A percentile compares a stretch with the other conserved stretches of the same genome.
Evolutionary conservation across 306 rosid genomes (phyloP).

Genomic region (Vigna hirtella): DNA sequence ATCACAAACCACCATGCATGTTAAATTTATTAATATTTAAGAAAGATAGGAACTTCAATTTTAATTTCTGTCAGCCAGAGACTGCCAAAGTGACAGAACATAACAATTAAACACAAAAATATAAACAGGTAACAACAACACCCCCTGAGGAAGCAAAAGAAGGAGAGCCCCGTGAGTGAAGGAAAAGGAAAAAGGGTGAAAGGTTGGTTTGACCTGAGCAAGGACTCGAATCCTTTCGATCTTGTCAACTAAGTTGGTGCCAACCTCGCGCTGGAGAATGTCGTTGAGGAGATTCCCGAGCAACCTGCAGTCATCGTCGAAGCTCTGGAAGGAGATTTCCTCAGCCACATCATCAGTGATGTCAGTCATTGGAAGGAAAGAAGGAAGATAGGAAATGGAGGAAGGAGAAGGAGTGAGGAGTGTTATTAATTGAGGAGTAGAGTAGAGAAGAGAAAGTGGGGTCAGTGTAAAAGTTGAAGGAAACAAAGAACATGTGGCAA

Average conservation of each 20-base stretch:
- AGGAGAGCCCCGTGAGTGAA: neutral
- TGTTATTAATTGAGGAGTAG: neutral
- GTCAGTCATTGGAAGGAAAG: slow-evolving; percentile 68
- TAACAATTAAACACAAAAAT: neutral
- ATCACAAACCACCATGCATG: neutral
- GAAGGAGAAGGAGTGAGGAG: neutral
- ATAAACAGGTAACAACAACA: neutral
- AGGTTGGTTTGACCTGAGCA: slow-evolving; percentile 63
- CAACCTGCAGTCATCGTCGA: slow-evolving; percentile 83
- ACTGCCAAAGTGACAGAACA: neutral
- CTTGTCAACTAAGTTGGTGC: slow-evolving; percentile 62
- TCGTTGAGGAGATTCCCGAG: slow-evolving; percentile 85
- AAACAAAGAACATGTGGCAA: slow-evolving; percentile 48
- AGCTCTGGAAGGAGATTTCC: slow-evolving; percentile 92
- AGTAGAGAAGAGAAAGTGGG: neutral
- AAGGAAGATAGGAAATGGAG: slow-evolving; percentile 5
- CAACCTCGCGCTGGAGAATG: slow-evolving; percentile 84
- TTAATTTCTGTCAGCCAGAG: no score
- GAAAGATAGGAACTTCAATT: no score
- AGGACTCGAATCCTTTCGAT: slow-evolving; percentile 78
- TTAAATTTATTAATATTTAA: neutral
- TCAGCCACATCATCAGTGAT: slow-evolving; percentile 92
- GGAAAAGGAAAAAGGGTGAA: neutral
- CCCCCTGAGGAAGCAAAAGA: slow-evolving; percentile 7
- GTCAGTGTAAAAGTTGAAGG: slow-evolving; percentile 3